Percentiles rank a stretch among this genome's conserved stretches.
Conservation (phyloP, 2,329 filamentous ascomycete genomes). For the Diaporthe helianthi region DNA sequence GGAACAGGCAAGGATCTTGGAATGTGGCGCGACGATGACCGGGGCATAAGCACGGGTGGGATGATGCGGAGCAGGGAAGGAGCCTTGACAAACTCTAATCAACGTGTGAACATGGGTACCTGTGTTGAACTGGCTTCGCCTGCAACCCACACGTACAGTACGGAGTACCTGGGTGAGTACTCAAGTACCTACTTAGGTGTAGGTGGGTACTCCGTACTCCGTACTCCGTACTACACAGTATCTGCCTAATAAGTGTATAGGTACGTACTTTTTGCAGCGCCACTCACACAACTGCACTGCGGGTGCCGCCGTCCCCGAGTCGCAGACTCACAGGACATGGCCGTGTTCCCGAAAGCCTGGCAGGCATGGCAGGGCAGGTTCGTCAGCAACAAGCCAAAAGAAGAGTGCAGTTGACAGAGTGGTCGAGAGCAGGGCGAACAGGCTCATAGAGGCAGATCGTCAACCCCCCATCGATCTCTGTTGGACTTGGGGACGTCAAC, state of each 20-base stretch:
- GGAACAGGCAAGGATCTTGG: slow-evolving; percentile 26
- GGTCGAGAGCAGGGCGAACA: background rate
- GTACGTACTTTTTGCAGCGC: slow-evolving; percentile 3
- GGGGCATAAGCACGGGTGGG: background rate
- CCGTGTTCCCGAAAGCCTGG: slow-evolving; percentile 6
- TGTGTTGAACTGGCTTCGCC: background rate
- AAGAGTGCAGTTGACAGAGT: background rate
- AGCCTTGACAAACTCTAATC: slow-evolving; percentile 24
- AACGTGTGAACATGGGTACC: slow-evolving; percentile 11
- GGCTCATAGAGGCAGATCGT: slow-evolving; percentile 1
- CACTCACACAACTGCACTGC: slow-evolving; percentile 12
- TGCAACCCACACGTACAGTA: background rate
- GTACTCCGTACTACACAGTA: too few species aligned
- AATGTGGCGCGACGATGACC: slow-evolving; percentile 4
- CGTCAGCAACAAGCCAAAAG: background rate
- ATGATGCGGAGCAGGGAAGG: slow-evolving; percentile 8
- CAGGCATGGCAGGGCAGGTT: background rate
- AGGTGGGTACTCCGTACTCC: too few species aligned
- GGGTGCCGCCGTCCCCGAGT: slow-evolving; percentile 16
- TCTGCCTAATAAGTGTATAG: too few species aligned
- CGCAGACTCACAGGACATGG: slow-evolving; percentile 18
- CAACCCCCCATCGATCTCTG: slow-evolving; percentile 20
- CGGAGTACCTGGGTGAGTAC: too few species aligned
- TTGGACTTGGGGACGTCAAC: slow-evolving; percentile 3
- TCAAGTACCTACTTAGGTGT: too few species aligned